A percentile compares a stretch with the other conserved stretches of the same genome.
Conservation (phyloP, 2,329 filamentous ascomycete genomes). For the Pyrenochaeta sp. region DNA sequence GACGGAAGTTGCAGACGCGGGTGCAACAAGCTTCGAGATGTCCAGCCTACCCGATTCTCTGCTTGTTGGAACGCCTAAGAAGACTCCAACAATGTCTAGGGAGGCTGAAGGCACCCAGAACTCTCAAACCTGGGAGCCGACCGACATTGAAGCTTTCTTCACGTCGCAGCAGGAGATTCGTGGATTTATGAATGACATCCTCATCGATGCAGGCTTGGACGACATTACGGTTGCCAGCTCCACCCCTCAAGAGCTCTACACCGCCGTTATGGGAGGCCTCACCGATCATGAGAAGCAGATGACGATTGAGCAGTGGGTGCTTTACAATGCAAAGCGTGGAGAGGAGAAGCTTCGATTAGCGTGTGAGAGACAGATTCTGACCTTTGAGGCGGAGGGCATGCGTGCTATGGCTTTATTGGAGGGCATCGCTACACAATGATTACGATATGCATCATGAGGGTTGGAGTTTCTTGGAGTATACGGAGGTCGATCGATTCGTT, state of each 20-base stretch:
- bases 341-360: conserved; percentile 81
- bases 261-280: conserved; percentile 66
- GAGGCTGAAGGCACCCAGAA: conserved; percentile 20
- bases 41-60: conserved; percentile 26
- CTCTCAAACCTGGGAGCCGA: conserved; percentile 69
- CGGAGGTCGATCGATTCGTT: conserved; percentile 21
- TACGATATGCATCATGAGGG: conserved; percentile 4
- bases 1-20: conserved; percentile 14
- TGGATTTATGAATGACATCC: conserved; percentile 35
- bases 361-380: conserved; percentile 82
- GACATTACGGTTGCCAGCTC: conserved; percentile 29
- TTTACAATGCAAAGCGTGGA: conserved; percentile 78
- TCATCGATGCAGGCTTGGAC: conserved; percentile 43
- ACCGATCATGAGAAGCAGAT: conserved; percentile 83
- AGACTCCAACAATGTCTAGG: conserved; percentile 25
- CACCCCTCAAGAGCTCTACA: conserved; percentile 53
- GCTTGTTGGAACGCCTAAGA: conserved; percentile 49
- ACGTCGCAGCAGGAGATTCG: conserved; percentile 33
- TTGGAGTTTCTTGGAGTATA: conserved; percentile 15
- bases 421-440: conserved; percentile 46
- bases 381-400: conserved; percentile 84
- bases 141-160: conserved; percentile 80
- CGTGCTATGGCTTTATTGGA: conserved; percentile 81
- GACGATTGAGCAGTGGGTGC: conserved; percentile 94
- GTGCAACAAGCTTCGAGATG: conserved; percentile 17